Conservation (phyloP, 2,329 filamentous ascomycete species). For the Neonectria ditissima region DNA sequence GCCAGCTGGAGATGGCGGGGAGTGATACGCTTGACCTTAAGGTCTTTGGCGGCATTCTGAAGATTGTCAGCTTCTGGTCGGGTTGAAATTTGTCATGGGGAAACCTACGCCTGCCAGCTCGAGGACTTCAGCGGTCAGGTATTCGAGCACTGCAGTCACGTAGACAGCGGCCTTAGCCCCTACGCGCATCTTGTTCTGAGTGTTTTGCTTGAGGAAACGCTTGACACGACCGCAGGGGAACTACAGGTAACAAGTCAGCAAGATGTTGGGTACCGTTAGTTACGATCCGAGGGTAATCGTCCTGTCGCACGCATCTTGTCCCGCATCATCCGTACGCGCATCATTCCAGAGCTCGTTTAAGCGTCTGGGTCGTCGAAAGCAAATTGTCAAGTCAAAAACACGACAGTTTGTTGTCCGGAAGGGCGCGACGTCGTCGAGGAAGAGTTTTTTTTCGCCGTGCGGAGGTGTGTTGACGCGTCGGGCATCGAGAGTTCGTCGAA, state of each 20-base stretch:
- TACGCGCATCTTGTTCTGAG: slow-evolving; percentile 99
- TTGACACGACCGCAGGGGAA: slow-evolving; percentile 99
- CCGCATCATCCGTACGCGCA: slow-evolving; percentile 28
- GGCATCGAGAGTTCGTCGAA: slow-evolving; percentile 25
- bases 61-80: slow-evolving; percentile 36
- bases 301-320: slow-evolving; percentile 34
- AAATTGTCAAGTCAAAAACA: slow-evolving; percentile 28
- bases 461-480: slow-evolving; percentile 43
- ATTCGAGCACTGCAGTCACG: slow-evolving; percentile 97
- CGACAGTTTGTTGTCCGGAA: slow-evolving; percentile 4
- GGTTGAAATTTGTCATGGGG: slow-evolving; percentile 18
- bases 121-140: slow-evolving; percentile 96
- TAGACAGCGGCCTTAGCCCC: slow-evolving; percentile 99
- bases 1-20: slow-evolving; percentile 97
- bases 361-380: slow-evolving; percentile 20
- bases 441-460: slow-evolving; percentile 40
- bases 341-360: background rate
- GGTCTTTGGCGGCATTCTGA: slow-evolving; percentile 96
- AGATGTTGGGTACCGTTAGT: background rate
- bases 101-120: slow-evolving; percentile 89
- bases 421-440: slow-evolving; percentile 25
- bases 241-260: slow-evolving; percentile 62
- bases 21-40: slow-evolving; percentile 99
- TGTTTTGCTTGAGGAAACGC: slow-evolving; percentile 99
- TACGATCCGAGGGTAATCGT: slow-evolving; percentile 9